Evolutionary conservation across 2,329 filamentous ascomycete genomes (phyloP).

Genomic region (Pyrenophora seminiperda): DNA sequence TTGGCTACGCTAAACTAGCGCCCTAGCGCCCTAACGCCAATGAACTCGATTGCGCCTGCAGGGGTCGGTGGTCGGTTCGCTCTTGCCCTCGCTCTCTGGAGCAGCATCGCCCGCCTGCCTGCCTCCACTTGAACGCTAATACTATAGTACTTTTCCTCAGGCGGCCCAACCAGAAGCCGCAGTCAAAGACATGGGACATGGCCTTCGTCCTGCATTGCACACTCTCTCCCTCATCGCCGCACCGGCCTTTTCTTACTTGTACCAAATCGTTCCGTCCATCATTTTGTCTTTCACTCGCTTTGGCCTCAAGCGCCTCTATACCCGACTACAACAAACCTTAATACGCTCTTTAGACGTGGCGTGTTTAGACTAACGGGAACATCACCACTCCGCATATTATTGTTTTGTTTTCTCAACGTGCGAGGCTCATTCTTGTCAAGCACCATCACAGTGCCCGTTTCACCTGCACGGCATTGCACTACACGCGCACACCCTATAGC

Average conservation of each 20-base stretch:
- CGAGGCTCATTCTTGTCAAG: slow-evolving; percentile 28
- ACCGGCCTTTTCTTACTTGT: slow-evolving; percentile 35
- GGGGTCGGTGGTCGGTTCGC: slow-evolving; percentile 31
- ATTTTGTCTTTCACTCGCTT: slow-evolving; percentile 28
- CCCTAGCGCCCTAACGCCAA: no score
- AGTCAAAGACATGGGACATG: slow-evolving; percentile 33
- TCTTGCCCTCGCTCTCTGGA: no score
- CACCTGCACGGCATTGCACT: slow-evolving; percentile 5
- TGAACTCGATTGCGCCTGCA: slow-evolving; percentile 30
- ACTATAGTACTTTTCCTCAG: slow-evolving; percentile 17
- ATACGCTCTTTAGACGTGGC: slow-evolving; percentile 27
- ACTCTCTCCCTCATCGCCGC: slow-evolving; percentile 33
- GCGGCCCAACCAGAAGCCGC: slow-evolving; percentile 38
- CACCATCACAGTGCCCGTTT: slow-evolving; percentile 5
- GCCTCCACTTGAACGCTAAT: slow-evolving; percentile 12
- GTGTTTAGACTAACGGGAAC: slow-evolving; percentile 18
- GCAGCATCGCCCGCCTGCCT: slow-evolving; percentile 44
- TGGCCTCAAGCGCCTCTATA: slow-evolving; percentile 28
- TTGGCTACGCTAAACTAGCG: slow-evolving; percentile 32
- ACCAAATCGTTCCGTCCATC: slow-evolving; percentile 32
- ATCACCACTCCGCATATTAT: slow-evolving; percentile 20
- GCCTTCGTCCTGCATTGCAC: slow-evolving; percentile 29
- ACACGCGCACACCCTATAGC: slow-evolving; percentile 12
- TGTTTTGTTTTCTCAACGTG: slow-evolving; percentile 24
- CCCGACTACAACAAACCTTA: slow-evolving; percentile 26